Conservation (phyloP, 1,284 basidiomycete species). For the Fomitopsis schrenkii region DNA sequence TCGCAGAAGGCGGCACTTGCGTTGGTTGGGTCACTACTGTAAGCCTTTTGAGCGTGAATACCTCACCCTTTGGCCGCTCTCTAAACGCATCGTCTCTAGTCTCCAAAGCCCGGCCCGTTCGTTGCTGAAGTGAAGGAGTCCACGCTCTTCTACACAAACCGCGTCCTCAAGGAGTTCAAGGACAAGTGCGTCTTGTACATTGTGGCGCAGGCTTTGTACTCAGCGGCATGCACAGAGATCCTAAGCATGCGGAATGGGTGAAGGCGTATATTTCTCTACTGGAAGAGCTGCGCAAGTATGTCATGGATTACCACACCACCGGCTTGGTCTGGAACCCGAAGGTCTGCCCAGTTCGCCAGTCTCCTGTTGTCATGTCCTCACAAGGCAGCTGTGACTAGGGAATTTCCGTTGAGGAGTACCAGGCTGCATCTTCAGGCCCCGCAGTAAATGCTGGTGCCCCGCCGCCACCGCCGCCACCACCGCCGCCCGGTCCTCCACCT, state of each 20-base stretch:
- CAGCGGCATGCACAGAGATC: conserved; percentile 52
- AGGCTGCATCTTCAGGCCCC: conserved; percentile 26
- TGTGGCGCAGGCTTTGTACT: conserved; percentile 1
- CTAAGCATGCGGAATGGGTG: conserved; percentile 90
- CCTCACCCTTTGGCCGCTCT: background rate
- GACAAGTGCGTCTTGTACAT: conserved; percentile 63
- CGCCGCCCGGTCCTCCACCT: conserved; percentile 43
- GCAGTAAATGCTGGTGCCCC: conserved; percentile 29
- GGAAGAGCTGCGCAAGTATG: conserved; percentile 80
- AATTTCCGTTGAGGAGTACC: conserved; percentile 54
- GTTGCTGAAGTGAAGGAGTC: conserved; percentile 88
- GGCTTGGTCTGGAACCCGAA: conserved; percentile 90
- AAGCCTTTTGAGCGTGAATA: conserved; percentile 24
- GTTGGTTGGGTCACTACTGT: conserved; percentile 92
- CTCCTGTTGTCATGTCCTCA: background rate
- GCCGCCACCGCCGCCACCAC: conserved; percentile 55
- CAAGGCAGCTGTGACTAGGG: conserved; percentile 41
- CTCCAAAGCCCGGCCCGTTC: conserved; percentile 80
- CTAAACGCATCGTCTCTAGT: conserved; percentile 36
- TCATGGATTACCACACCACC: conserved; percentile 85
- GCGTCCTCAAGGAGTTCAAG: conserved; percentile 91
- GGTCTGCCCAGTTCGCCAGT: conserved; percentile 36
- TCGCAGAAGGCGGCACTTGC: conserved; percentile 82
- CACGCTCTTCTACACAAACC: conserved; percentile 87
- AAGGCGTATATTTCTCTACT: conserved; percentile 70